A percentile compares a stretch with the other conserved stretches of the same genome.
phyloP scores from a whole-genome alignment of 2,329 filamentous ascomycete species.

The Thelonectria rubi region DNA sequence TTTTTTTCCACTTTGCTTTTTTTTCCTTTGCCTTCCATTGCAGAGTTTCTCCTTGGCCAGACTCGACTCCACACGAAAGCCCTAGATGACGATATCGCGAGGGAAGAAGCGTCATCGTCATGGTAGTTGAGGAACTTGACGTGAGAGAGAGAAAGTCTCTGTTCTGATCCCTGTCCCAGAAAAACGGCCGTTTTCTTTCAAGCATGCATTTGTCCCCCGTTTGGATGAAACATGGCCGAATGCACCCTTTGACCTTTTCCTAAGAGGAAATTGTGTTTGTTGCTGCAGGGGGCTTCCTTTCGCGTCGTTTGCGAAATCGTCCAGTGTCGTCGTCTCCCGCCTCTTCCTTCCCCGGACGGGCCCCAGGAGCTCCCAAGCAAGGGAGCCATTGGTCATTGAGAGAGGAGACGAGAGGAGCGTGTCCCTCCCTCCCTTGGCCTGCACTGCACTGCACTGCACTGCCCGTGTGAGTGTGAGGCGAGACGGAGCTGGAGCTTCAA shows the following conservation, averaged over 20 bases:
- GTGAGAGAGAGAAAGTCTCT: too few relatives aligned
- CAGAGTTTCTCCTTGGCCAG: background rate
- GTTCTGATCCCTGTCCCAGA: background rate
- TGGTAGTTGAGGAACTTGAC: too few relatives aligned
- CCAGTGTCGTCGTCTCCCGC: background rate
- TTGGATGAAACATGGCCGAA: conserved; percentile 1
- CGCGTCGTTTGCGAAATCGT: background rate
- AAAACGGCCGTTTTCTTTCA: background rate
- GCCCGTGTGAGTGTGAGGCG: background rate
- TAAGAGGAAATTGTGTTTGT: background rate
- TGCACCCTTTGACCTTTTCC: background rate
- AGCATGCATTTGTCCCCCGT: background rate
- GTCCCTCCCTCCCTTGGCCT: too few relatives aligned
- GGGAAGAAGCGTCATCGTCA: background rate
- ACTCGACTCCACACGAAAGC: conserved; percentile 5
- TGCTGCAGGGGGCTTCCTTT: conserved; percentile 2
- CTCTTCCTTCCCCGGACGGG: background rate
- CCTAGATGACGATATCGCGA: conserved; percentile 6
- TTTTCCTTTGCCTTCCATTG: background rate
- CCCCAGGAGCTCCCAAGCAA: too few relatives aligned
- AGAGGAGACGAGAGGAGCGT: conserved; percentile 1
- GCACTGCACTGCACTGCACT: too few relatives aligned
- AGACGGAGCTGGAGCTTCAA: conserved; percentile 15
- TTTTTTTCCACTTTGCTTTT: conserved; percentile 14
- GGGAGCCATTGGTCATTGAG: too few relatives aligned